Base-by-base conservation (phyloP, 1,284 basidiomycete genomes). In the Fomitopsis pinicola region DNA sequence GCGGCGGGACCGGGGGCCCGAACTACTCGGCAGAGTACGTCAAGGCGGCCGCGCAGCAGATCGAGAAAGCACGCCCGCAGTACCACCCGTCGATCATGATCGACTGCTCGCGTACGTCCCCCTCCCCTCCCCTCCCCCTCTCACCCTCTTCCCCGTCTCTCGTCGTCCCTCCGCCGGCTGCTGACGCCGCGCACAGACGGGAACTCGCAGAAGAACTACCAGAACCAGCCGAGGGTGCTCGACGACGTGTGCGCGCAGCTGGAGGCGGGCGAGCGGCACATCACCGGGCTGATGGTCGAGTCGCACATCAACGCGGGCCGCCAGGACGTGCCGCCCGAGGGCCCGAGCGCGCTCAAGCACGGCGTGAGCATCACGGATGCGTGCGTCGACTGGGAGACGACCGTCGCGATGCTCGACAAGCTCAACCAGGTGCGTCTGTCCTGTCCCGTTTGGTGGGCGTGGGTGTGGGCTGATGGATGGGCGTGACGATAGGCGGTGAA, bases 221-320 rank as follows among this genome's bases (percentile, higher is more conserved):
- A 85, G 71, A 97, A 96, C 77, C 95, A 97, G 74, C 88, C 93
- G 8, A 86, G 85, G 67, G 94, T 97, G 54, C 76, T 96, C 57
- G 84, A 85, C 58, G 77, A 84, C 69, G 85, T 98, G 67, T 92
- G 90, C 73, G 76, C 77, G 19, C 96, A 98, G 77, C 84, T 98
- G 60, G 80, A 74, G 10, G 82, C 83, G 8, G 95, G 95, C 53
- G 87, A 95, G 67, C 82, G 77, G 62, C 81, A 85, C 60, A 93
- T 98, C 75, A 95, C 92, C 1, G 96, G 97, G 63, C 93, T 98
- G 66, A 98, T 98, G 96, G 87, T 99, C 73, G 97, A 99, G 80
- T 92, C 88, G 44, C 92, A 98, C 75, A 87, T 98, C 75, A 89
- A 91, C 71, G 90, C 85, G 50, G 95, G 95, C 19, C 81, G 89